Evolutionary conservation across 1,284 basidiomycete genomes (phyloP), one percentile per base, ranked within the genome.

Genomic region (Tranzscheliella williamsii): DNA sequence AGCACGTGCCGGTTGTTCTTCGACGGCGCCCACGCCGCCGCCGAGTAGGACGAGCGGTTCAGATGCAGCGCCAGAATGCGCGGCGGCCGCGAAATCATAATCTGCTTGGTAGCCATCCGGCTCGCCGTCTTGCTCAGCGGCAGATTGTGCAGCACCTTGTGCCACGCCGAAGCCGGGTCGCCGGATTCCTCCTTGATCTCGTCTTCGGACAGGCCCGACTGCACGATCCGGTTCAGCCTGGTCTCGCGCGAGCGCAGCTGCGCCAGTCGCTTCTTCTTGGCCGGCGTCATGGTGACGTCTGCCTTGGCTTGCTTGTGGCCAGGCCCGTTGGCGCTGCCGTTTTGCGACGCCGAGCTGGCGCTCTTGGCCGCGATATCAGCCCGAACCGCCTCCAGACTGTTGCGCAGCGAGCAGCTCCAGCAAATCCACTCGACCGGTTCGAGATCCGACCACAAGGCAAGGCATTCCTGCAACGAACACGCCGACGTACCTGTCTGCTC

Each of bases 341-440:
- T 56, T 26, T 26, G 41, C 4, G 40, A n/a, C 5, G 34, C 21
- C 8, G 42, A 7, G 1, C 46, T 4, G 0, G 48, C 16, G 18
- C 26, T 36, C 13, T 52, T 52, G 30, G 32, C n/a, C 5, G 48
- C 41, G 8, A 62, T 16, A n/a, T 62, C 53, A 6, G 24, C 22
- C 24, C 37, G 33, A 29, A 57, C 41, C 6, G 27, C 36, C 4
- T 33, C 41, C 8, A 58, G 35, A 4, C 70, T 74, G 5, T 43
- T 49, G 15, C 36, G 53, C 18, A 77, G 37, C 13, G 61, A 73
- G 37, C 75, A 77, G n/a, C 63, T 60, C 55, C 63, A 67, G 48
- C 75, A 77, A 20, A 60, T 61, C 75, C 75, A 77, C 16, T 77
- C 73, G 7, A 77, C 60, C 33, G 56, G 55, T 38, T 77, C 75